Percentiles rank a stretch among this genome's conserved stretches.
Evolutionary conservation across 129 eudicot species (phyloP).

Genomic region (Pseudognaphalium luteoalbum): DNA sequence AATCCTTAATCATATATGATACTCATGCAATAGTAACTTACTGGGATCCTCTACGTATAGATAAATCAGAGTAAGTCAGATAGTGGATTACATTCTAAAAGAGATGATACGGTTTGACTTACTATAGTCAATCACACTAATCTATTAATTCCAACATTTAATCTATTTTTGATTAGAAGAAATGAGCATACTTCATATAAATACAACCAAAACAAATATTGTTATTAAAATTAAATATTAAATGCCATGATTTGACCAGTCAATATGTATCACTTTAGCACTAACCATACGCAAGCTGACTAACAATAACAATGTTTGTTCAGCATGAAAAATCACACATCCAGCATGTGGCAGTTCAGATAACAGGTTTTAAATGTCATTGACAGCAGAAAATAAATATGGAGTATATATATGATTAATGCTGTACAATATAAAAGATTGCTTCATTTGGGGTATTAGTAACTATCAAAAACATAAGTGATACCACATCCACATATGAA

Average conservation of each 20-base stretch:
- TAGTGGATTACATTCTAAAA: not conserved
- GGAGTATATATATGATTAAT: not conserved
- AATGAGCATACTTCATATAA: not conserved
- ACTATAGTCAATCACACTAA: not conserved
- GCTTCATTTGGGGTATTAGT: not conserved
- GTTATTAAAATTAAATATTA: not conserved
- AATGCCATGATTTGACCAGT: not conserved
- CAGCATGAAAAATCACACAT: not conserved
- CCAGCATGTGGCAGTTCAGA: not conserved
- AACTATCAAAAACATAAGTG: constrained; percentile 7
- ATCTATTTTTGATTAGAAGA: not conserved
- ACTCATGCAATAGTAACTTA: constrained; percentile 16
- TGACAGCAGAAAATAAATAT: constrained; percentile 10
- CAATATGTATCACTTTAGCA: constrained; percentile 7
- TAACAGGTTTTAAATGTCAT: not conserved
- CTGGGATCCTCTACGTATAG: constrained; percentile 8
- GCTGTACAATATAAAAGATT: not conserved
- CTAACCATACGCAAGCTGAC: constrained; percentile 3
- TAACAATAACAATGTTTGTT: not conserved
- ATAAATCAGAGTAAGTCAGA: not conserved
- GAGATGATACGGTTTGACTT: not conserved
- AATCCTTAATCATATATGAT: constrained; percentile 12
- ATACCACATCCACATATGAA: not conserved
- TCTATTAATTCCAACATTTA: not conserved
- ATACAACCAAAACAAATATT: not conserved